These are phyloP conservation scores for Phaeodactylum tricornutum DNA, from an alignment of 108 stramenopile species.

Conservation along the genomic window DNA sequence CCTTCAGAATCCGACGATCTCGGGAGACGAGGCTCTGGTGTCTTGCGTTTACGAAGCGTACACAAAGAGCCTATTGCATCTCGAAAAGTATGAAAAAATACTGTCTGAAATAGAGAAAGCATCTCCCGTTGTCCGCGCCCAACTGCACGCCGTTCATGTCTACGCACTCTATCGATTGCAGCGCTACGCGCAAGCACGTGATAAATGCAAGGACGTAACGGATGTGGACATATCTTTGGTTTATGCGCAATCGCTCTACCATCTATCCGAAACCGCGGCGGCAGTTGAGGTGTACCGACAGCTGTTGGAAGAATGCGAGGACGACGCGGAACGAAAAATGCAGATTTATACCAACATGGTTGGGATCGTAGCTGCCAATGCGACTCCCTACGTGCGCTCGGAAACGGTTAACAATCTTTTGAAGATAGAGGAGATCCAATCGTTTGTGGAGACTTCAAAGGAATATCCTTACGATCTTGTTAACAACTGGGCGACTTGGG, in stretches of 20 bases:
- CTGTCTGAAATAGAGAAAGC: background rate
- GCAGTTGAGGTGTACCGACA: slow-evolving; percentile 1
- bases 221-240: background rate
- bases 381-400: background rate
- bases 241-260: slow-evolving; percentile 8
- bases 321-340: background rate
- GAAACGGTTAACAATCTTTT: too few species aligned
- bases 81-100: background rate
- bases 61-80: background rate
- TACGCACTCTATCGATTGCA: slow-evolving; percentile 13
- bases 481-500: slow-evolving; percentile 3
- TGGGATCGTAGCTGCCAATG: background rate
- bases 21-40: too few species aligned
- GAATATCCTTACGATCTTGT: slow-evolving; percentile 8
- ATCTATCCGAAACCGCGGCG: background rate
- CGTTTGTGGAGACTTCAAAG: too few species aligned
- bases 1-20: too few species aligned
- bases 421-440: too few species aligned
- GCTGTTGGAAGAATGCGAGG: background rate
- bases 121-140: background rate
- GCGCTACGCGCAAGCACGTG: slow-evolving; percentile 1
- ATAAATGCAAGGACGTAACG: background rate
- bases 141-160: slow-evolving; percentile 1
- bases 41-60: background rate
- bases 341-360: background rate